These are phyloP conservation scores for Candida koratica DNA, from an alignment of 805 yeast genomes.

Conservation along the genomic window DNA sequence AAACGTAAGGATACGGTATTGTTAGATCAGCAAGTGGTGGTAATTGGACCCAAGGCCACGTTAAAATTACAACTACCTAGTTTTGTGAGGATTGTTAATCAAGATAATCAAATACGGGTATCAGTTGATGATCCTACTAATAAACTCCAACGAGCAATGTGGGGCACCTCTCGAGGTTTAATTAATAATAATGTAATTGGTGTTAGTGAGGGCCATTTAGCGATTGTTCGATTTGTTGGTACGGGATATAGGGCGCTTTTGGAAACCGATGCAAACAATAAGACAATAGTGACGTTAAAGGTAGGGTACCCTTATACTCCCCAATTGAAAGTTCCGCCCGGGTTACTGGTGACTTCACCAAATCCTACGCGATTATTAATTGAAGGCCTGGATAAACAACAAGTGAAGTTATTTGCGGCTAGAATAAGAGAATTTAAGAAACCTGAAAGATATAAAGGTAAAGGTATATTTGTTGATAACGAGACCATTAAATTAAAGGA, in stretches of 20 bases:
- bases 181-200: constrained; percentile 79
- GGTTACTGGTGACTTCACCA: constrained; percentile 71
- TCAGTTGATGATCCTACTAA: constrained; percentile 52
- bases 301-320: constrained; percentile 85
- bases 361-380: constrained; percentile 80
- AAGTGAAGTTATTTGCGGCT: constrained; percentile 85
- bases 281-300: constrained; percentile 65
- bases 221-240: constrained; percentile 86
- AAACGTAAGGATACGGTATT: constrained; percentile 60
- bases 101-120: constrained; percentile 42
- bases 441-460: constrained; percentile 98
- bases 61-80: constrained; percentile 65
- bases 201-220: constrained; percentile 87
- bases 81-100: constrained; percentile 47
- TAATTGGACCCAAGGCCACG: constrained; percentile 77
- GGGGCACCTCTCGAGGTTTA: constrained; percentile 90
- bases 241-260: constrained; percentile 92
- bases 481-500: constrained; percentile 89
- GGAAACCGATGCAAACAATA: constrained; percentile 49
- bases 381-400: constrained; percentile 86
- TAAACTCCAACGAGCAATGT: constrained; percentile 76
- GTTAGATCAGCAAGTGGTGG: constrained; percentile 54
- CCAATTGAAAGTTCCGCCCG: constrained; percentile 71
- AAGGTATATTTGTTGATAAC: constrained; percentile 88
- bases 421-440: constrained; percentile 80